Conservation (phyloP, 768 basidiomycete species). For the Lepiota brunneoincarnata region DNA sequence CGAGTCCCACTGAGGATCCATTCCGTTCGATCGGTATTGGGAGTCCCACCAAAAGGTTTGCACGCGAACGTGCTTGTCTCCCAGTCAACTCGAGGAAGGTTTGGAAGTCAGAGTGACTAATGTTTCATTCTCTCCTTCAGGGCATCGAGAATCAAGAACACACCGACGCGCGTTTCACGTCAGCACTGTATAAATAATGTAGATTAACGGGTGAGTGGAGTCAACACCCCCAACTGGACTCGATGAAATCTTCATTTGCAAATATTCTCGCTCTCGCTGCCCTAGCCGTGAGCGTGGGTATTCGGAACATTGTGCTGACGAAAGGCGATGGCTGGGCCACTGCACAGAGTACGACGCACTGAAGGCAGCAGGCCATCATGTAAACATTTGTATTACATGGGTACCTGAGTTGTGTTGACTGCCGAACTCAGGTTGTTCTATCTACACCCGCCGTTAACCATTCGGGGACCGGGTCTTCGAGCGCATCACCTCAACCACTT, state of each 20-base stretch:
- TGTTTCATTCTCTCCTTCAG: too few species aligned
- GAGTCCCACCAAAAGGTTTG: too few species aligned
- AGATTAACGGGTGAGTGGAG: neutral
- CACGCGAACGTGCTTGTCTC: too few species aligned
- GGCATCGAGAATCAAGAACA: too few species aligned
- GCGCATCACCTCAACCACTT: constrained; percentile 26
- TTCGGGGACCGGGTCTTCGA: constrained; percentile 39
- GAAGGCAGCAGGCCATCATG: constrained; percentile 32
- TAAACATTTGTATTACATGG: constrained; percentile 16
- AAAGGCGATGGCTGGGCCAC: constrained; percentile 39
- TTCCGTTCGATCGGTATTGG: too few species aligned
- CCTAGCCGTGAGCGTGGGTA: neutral
- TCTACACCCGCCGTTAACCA: constrained; percentile 40
- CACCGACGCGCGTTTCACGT: neutral
- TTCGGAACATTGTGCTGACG: constrained; percentile 21
- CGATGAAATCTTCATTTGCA: neutral
- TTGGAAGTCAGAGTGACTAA: too few species aligned
- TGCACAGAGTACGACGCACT: constrained; percentile 35
- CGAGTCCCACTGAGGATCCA: too few species aligned
- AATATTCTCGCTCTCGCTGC: constrained; percentile 5
- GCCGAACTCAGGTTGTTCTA: constrained; percentile 32
- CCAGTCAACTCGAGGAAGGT: too few species aligned
- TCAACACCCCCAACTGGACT: neutral
- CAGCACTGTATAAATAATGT: neutral
- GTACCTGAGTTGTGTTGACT: neutral